Evolutionary conservation across 1,284 basidiomycete species (phyloP).

Genomic region (Bjerkandera adusta): DNA sequence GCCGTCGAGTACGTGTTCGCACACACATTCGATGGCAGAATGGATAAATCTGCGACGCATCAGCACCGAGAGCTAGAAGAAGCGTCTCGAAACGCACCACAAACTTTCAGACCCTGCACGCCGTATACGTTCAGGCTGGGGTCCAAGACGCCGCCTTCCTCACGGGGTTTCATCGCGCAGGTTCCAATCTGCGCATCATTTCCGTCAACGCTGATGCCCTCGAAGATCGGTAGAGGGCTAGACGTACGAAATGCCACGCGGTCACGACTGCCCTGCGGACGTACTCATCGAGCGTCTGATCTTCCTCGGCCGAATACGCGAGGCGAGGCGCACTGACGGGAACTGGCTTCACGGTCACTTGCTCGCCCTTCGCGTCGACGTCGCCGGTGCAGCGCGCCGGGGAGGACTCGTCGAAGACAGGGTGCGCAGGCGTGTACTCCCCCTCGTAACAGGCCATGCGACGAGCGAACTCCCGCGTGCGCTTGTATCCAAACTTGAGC

Average conservation of each 20-base stretch:
- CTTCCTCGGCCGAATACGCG: conserved; percentile 58
- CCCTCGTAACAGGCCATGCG: conserved; percentile 36
- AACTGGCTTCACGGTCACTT: no score
- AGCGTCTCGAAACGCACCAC: conserved; percentile 25
- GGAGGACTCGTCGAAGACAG: conserved; percentile 27
- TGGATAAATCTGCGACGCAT: conserved; percentile 46
- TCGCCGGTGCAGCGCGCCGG: conserved; percentile 7
- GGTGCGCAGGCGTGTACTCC: conserved; percentile 28
- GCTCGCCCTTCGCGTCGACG: not conserved
- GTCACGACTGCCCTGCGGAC: conserved; percentile 31
- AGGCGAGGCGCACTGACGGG: conserved; percentile 36
- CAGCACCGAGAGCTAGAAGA: not conserved
- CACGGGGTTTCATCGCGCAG: conserved; percentile 68
- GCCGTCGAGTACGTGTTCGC: conserved; percentile 67
- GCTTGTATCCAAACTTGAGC: conserved; percentile 34
- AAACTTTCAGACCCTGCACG: conserved; percentile 61
- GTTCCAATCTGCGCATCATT: conserved; percentile 19
- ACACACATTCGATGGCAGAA: conserved; percentile 48
- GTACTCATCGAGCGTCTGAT: conserved; percentile 63
- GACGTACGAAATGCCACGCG: conserved; percentile 28
- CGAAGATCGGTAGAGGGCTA: not conserved
- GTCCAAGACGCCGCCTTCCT: conserved; percentile 74
- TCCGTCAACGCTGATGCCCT: not conserved
- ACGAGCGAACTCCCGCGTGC: conserved; percentile 31
- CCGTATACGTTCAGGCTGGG: conserved; percentile 68